Percentiles rank a stretch among this genome's conserved stretches.
phyloP scores from a whole-genome alignment of 371 early-diverging fungal species.

The Mucor sp. region DNA sequence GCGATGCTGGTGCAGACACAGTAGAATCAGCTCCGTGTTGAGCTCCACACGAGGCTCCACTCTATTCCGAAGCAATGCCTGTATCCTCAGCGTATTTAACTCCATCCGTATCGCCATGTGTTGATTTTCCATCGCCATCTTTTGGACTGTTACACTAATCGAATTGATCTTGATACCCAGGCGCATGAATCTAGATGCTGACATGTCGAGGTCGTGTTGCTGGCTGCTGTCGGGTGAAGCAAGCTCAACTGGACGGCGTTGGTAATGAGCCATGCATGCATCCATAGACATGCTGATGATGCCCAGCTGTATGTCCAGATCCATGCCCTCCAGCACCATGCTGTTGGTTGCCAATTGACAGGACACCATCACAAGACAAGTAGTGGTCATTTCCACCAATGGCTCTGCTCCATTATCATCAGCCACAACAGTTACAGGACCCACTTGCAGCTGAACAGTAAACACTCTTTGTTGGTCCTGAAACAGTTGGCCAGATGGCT shows the following conservation, averaged over 20 bases:
- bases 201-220: not conserved
- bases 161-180: not conserved
- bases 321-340: not conserved
- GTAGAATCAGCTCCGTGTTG: not conserved
- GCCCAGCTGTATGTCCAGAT: slow-evolving; percentile 1
- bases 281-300: not conserved
- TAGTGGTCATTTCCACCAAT: not conserved
- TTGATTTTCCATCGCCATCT: not conserved
- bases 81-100: not conserved
- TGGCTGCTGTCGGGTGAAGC: not conserved
- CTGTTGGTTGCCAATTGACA: not conserved
- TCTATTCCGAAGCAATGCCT: not conserved
- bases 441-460: not conserved
- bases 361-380: not conserved
- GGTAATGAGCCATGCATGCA: not conserved
- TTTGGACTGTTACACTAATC: not conserved
- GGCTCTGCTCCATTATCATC: not conserved
- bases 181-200: not conserved
- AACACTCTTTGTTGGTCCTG: not conserved
- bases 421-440: not conserved
- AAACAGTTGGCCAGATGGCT: not conserved
- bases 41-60: not conserved
- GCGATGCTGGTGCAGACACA: not conserved
- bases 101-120: not conserved
- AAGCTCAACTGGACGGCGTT: not conserved